A percentile compares a stretch with the other conserved stretches of the same genome.
These are phyloP conservation scores for Neurospora tetrasperma DNA, from an alignment of 495 filamentous ascomycete species.

Conservation along the genomic window DNA sequence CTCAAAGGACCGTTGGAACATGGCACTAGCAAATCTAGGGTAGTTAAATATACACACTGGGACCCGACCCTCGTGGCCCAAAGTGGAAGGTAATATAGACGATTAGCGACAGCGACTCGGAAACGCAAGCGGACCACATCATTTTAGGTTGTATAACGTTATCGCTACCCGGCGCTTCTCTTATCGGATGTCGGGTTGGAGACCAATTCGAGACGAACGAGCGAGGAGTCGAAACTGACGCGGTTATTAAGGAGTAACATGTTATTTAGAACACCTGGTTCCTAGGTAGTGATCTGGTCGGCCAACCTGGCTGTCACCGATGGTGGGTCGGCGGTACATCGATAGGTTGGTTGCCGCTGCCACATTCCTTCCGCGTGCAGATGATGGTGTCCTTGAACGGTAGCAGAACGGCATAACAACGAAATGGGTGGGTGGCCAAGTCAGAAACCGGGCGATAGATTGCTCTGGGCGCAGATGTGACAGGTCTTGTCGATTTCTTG, in stretches of 20 bases:
- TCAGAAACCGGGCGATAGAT: not conserved
- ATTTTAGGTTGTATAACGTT: not conserved
- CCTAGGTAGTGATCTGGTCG: not conserved
- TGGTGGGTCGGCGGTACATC: not conserved
- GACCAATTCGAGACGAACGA: not conserved
- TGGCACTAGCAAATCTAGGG: not conserved
- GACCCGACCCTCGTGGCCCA: not conserved
- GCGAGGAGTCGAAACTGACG: not conserved
- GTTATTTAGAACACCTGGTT: not conserved
- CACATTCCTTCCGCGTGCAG: not conserved
- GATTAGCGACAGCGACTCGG: not conserved
- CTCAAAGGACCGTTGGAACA: not conserved
- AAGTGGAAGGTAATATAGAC: not conserved
- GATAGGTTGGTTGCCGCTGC: not conserved
- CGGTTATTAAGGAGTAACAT: not conserved
- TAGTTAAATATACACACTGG: too few species aligned
- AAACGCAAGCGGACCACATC: not conserved
- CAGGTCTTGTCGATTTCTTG: not conserved
- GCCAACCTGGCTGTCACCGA: not conserved
- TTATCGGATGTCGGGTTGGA: not conserved
- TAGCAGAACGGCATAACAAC: not conserved
- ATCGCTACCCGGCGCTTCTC: not conserved
- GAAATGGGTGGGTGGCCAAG: not conserved
- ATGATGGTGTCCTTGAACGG: not conserved
- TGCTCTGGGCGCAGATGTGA: not conserved